Conservation (phyloP, 371 early-diverging fungal species). For the Apophysomyces sp. region DNA sequence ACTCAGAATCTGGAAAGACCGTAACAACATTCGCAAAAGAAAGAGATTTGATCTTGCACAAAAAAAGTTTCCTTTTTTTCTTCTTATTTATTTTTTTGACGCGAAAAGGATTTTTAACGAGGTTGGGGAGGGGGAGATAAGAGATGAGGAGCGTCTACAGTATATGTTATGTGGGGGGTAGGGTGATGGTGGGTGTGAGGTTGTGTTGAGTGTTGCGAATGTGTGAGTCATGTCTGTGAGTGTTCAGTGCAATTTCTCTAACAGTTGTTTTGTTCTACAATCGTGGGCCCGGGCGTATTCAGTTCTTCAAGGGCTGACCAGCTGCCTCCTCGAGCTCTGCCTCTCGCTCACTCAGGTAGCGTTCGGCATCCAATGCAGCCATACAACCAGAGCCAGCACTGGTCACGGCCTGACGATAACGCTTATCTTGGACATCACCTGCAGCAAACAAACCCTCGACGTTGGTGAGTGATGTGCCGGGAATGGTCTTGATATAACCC, state of each 20-base stretch:
- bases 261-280: not conserved
- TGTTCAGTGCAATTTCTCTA: not conserved
- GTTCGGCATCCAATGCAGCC: slow-evolving; percentile 94
- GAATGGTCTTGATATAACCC: slow-evolving; percentile 88
- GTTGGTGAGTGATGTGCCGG: slow-evolving; percentile 82
- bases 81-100: too few relatives aligned
- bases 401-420: slow-evolving; percentile 84
- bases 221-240: not conserved
- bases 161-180: not conserved
- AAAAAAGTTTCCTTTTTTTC: too few relatives aligned
- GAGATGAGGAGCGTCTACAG: not conserved
- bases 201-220: not conserved
- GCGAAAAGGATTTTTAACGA: too few relatives aligned
- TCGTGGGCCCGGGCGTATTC: slow-evolving; percentile 11
- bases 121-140: too few relatives aligned
- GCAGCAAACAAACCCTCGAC: slow-evolving; percentile 95
- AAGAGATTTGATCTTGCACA: too few relatives aligned
- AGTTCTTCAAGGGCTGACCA: slow-evolving; percentile 8
- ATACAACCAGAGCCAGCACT: slow-evolving; percentile 87
- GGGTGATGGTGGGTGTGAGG: not conserved
- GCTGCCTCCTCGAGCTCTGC: slow-evolving; percentile 20
- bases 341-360: slow-evolving; percentile 72
- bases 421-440: slow-evolving; percentile 98
- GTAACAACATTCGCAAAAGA: too few relatives aligned
- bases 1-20: too few relatives aligned